Base-by-base conservation (phyloP, 1,139 yeast genomes). In the Pichia sp. region DNA sequence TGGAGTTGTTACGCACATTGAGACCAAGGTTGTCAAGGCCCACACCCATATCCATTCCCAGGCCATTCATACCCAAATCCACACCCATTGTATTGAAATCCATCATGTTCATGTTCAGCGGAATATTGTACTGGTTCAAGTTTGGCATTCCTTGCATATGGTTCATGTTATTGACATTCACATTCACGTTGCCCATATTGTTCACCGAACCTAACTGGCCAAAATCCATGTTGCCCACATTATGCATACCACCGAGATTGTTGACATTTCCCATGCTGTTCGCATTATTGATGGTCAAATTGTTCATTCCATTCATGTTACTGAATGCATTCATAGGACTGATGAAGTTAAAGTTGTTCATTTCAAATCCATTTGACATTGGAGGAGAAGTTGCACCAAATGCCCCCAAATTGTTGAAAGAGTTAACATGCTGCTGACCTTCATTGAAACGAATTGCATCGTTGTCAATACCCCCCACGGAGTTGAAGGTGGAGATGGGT, bases 251-350 rank as follows among this genome's bases (percentile, higher is more conserved):
- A 6, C 15, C 11, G 3, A 24, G 7, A 24, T 13, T 24, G 11
- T 24, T 24, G n/a, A n/a, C n/a, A n/a, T n/a, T n/a, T n/a, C n/a
- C n/a, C 16, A 24, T 24, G 7, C 15, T 5, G 15, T 24, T 24
- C 27, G 15, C 11, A 24, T 14, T 24, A 12, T 11, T 21, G 10
- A 21, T 21, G 22, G 8, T 21, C 22, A 21, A 9, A 21, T 21
- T 13, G n/a, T 22, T 27, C 37, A 33, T 33, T 19, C 15, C 21
- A 15, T 24, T 21, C 9, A 16, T 30, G 23, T 29, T 29, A 18
- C 15, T 29, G 6, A 16, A 22, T 10, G 23, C n/a, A 19, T 18
- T 31, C 13, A 32, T 21, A 21, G 26, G 14, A 15, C 15, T 13
- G 8, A 19, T 27, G 9, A 7, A 12, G 25, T 29, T 29, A 5